phyloP scores from a whole-genome alignment of 2,329 filamentous ascomycete genomes.

The Talaromyces sp. region DNA sequence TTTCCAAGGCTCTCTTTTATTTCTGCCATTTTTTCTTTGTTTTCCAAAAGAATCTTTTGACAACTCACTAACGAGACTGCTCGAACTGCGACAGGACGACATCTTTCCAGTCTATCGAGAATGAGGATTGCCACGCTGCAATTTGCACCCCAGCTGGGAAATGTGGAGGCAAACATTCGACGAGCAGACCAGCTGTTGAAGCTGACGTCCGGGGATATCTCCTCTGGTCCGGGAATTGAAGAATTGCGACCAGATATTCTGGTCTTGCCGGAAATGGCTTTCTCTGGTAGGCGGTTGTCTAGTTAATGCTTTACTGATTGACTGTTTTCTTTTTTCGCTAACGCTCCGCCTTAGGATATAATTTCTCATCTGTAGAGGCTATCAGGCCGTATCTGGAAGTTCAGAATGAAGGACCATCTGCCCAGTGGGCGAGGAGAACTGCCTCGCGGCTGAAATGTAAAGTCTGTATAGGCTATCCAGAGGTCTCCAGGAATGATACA shows the following conservation, averaged over 20 bases:
- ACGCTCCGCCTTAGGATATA: slow-evolving; percentile 48
- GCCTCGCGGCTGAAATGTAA: slow-evolving; percentile 54
- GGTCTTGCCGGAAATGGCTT: slow-evolving; percentile 59
- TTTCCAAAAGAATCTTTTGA: not conserved
- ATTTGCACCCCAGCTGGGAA: slow-evolving; percentile 39
- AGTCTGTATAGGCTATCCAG: slow-evolving; percentile 63
- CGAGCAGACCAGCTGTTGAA: slow-evolving; percentile 41
- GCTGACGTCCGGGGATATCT: slow-evolving; percentile 4
- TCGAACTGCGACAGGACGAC: not conserved
- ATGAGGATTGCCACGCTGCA: slow-evolving; percentile 48
- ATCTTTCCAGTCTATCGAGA: not conserved
- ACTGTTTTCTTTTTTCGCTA: not conserved
- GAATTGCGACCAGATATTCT: slow-evolving; percentile 49
- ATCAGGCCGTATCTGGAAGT: slow-evolving; percentile 58
- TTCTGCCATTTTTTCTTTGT: not conserved
- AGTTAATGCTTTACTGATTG: not conserved
- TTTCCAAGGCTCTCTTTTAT: not conserved
- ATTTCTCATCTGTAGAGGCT: slow-evolving; percentile 54
- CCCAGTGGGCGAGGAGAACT: slow-evolving; percentile 54
- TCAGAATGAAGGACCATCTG: slow-evolving; percentile 51
- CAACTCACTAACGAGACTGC: not conserved
- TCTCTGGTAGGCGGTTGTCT: slow-evolving; percentile 45
- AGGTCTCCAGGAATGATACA: slow-evolving; percentile 30
- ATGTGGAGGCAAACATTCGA: slow-evolving; percentile 42
- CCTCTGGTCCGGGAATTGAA: slow-evolving; percentile 16